Evolutionary conservation across 2,329 filamentous ascomycete genomes (phyloP), one percentile per base, ranked within the genome.

Genomic region (Ophiostoma sp.): DNA sequence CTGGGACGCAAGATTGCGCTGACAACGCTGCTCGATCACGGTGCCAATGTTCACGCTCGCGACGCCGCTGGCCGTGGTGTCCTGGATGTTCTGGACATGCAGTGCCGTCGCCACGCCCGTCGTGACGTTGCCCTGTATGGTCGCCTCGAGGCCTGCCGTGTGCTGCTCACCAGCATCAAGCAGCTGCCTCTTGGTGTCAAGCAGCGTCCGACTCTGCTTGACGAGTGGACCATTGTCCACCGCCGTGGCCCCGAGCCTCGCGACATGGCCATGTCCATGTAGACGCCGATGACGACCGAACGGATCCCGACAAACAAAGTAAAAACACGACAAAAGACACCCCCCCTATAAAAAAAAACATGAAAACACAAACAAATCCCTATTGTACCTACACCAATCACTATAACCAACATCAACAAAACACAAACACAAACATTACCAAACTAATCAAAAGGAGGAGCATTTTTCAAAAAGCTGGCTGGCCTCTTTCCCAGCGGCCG

Each of bases 1-100:
- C 79, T 82, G 27, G 85, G 85, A 0, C 81, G 83, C 68, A 86
- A 86, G 76, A 79, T 84, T 2, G 85, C 85, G 0, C 76, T 84
- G 36, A 80, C 79, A 15, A 80, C 81, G 8, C 76, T 82, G 8
- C 75, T 82, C 1, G 75, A 79, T 27, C 75, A 76, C 54, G 80
- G 81, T 1, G 79, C 79, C 23, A 77, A 79, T 27, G 74, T 76
- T 13, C 76, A 78, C 31, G 75, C 75, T 0, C 76, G 75, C 27
- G 77, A 76, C 1, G 62, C 77, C 2, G 75, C 74, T 0, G 80
- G 80, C 13, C 69, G 74, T 6, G 76, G 77, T 2, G 75, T 81
- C 2, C 73, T 82, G 78, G 72, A 75, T 52, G 71, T 75, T 10
- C 73, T 75, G 41, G 75, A 76, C 70, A 69, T 71, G 41, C 72